Percentiles rank a stretch among this genome's conserved stretches.
These are phyloP conservation scores for Hypoxylon sp. DNA, from an alignment of 2,329 filamentous ascomycete genomes.

Conservation along the genomic window DNA sequence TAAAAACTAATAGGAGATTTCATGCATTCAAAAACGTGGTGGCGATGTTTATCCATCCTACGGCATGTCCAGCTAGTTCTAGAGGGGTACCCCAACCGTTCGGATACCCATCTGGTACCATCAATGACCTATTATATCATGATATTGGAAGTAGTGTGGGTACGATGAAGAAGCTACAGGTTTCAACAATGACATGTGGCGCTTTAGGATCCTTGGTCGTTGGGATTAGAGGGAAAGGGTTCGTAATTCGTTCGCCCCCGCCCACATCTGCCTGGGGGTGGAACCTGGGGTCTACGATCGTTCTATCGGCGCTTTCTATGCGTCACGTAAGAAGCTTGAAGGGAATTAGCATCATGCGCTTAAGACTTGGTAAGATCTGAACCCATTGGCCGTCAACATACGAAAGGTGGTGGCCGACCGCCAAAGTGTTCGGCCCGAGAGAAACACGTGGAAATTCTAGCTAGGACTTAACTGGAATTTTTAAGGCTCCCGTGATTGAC, in stretches of 20 bases:
- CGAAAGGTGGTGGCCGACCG: not conserved
- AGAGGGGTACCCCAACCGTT: not conserved
- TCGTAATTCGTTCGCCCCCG: slow-evolving; percentile 11
- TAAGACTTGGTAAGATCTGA: not conserved
- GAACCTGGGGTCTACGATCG: not conserved
- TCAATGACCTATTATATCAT: slow-evolving; percentile 16
- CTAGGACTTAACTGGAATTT: slow-evolving; percentile 23
- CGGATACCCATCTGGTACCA: slow-evolving; percentile 18
- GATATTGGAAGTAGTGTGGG: not conserved
- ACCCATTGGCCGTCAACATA: slow-evolving; percentile 3
- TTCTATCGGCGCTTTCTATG: not conserved
- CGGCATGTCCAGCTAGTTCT: slow-evolving; percentile 24
- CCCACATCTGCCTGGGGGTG: slow-evolving; percentile 1
- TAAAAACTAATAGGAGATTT: slow-evolving; percentile 9
- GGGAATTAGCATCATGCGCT: not conserved
- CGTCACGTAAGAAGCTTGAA: slow-evolving; percentile 7
- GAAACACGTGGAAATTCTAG: slow-evolving; percentile 17
- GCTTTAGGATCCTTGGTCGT: slow-evolving; percentile 4
- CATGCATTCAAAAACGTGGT: slow-evolving; percentile 14
- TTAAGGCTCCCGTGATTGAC: slow-evolving; percentile 11
- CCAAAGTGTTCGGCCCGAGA: slow-evolving; percentile 5
- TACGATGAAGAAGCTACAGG: slow-evolving; percentile 4
- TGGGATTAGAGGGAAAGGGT: slow-evolving; percentile 7
- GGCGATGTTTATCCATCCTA: slow-evolving; percentile 34
- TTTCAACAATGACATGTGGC: slow-evolving; percentile 10